Conservation (phyloP, 352 stramenopile genomes). For the Globisporangium carolinianum region DNA sequence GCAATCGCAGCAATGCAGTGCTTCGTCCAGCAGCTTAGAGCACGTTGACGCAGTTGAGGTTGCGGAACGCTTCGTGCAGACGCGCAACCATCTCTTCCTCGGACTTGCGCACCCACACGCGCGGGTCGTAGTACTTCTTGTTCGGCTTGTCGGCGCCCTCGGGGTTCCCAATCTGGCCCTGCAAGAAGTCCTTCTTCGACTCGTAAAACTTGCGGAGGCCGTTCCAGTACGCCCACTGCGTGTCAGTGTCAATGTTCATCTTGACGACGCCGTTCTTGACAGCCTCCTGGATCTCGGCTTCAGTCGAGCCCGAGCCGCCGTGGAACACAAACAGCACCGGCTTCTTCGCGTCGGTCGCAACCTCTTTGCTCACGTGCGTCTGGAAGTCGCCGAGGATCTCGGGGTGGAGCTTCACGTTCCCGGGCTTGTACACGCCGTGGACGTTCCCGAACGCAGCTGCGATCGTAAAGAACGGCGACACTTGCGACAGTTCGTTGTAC, state of each 20-base stretch:
- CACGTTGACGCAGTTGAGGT: constrained; percentile 81
- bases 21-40: constrained; percentile 27
- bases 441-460: constrained; percentile 96
- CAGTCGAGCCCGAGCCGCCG: constrained; percentile 95
- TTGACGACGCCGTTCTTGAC: constrained; percentile 97
- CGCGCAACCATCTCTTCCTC: constrained; percentile 93
- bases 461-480: constrained; percentile 94
- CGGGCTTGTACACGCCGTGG: constrained; percentile 98
- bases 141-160: constrained; percentile 96
- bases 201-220: constrained; percentile 96
- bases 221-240: constrained; percentile 99
- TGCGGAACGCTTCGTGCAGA: constrained; percentile 88
- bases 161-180: constrained; percentile 98
- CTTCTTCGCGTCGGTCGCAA: constrained; percentile 83
- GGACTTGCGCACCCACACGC: constrained; percentile 96
- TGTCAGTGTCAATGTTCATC: constrained; percentile 99
- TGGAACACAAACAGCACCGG: constrained; percentile 99
- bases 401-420: constrained; percentile 98
- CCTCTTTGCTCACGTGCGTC: constrained; percentile 73
- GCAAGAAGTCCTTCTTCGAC: constrained; percentile 96
- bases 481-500: constrained; percentile 92
- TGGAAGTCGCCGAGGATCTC: constrained; percentile 96
- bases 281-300: constrained; percentile 95
- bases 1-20: too few relatives aligned
- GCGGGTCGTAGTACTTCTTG: constrained; percentile 99